These are phyloP conservation scores for Apodospora peruviana DNA, from an alignment of 495 filamentous ascomycete species.

Conservation along the genomic window DNA sequence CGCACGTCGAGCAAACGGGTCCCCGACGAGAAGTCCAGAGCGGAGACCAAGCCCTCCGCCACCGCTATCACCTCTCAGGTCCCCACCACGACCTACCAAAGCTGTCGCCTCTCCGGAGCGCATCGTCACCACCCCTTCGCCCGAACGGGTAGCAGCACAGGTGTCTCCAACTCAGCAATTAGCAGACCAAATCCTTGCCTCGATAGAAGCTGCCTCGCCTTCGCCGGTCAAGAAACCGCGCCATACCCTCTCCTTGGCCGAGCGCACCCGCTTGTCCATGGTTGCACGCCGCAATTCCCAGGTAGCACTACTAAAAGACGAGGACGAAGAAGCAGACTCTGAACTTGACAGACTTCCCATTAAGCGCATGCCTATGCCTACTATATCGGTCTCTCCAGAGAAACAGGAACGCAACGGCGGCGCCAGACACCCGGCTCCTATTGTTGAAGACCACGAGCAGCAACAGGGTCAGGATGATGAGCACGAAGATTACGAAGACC, in stretches of 20 bases:
- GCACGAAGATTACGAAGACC: constrained; percentile 34
- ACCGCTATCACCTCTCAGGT: neutral
- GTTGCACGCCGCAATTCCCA: constrained; percentile 31
- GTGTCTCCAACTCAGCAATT: constrained; percentile 43
- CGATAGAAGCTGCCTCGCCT: constrained; percentile 45
- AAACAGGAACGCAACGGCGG: neutral
- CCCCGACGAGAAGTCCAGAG: constrained; percentile 5
- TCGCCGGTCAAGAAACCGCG: constrained; percentile 49
- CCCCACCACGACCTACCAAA: neutral
- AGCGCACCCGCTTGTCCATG: constrained; percentile 48
- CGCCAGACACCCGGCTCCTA: neutral
- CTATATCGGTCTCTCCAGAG: constrained; percentile 1
- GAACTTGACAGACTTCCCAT: constrained; percentile 18
- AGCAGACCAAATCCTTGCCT: constrained; percentile 51
- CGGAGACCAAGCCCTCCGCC: constrained; percentile 11
- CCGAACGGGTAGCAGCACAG: constrained; percentile 5
- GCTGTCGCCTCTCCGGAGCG: constrained; percentile 3
- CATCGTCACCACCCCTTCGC: constrained; percentile 3
- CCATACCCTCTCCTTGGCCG: constrained; percentile 48
- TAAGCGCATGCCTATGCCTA: constrained; percentile 21
- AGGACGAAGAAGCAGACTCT: constrained; percentile 21
- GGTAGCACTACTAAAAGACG: constrained; percentile 8
- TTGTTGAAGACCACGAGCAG: neutral
- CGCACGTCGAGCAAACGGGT: neutral
- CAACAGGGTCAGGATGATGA: constrained; percentile 12